phyloP scores from a whole-genome alignment of 2,329 filamentous ascomycete genomes.

The Diplodia corticola region DNA sequence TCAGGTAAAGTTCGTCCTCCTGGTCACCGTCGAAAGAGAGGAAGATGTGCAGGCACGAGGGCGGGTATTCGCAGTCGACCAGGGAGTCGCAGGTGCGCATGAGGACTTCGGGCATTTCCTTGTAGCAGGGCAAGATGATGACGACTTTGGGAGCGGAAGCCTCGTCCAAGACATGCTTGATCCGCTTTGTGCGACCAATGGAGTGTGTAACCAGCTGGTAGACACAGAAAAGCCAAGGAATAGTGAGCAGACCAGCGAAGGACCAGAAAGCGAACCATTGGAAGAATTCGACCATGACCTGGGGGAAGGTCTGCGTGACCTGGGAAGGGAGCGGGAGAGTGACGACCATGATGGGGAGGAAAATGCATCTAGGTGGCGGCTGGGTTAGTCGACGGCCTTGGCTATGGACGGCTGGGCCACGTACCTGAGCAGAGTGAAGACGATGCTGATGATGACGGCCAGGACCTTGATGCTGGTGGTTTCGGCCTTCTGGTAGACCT shows the following conservation, averaged over 20 bases:
- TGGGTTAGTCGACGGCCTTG: constrained; percentile 27
- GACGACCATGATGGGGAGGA: constrained; percentile 91
- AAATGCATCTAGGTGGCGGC: constrained; percentile 68
- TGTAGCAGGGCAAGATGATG: constrained; percentile 95
- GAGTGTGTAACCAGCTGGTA: constrained; percentile 88
- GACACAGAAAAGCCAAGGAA: constrained; percentile 91
- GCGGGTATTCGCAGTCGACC: constrained; percentile 89
- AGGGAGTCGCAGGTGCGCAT: constrained; percentile 87
- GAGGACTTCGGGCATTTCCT: constrained; percentile 81
- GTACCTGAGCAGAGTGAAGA: constrained; percentile 56
- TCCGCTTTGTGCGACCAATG: constrained; percentile 75
- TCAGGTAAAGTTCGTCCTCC: constrained; percentile 85
- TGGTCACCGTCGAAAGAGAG: constrained; percentile 91
- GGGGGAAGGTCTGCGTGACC: constrained; percentile 72
- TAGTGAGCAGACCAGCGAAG: constrained; percentile 78
- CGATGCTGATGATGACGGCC: constrained; percentile 69
- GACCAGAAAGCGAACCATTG: constrained; percentile 97
- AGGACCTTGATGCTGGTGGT: constrained; percentile 80
- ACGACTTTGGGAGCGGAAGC: constrained; percentile 88
- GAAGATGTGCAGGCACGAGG: constrained; percentile 90
- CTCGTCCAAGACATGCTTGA: constrained; percentile 83
- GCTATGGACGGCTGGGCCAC: background rate
- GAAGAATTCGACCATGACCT: constrained; percentile 65
- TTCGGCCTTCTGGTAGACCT: constrained; percentile 87
- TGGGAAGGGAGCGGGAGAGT: constrained; percentile 79